These are phyloP conservation scores for Allium cepa DNA, from an alignment of 106 monocot genomes.

Conservation along the genomic window DNA sequence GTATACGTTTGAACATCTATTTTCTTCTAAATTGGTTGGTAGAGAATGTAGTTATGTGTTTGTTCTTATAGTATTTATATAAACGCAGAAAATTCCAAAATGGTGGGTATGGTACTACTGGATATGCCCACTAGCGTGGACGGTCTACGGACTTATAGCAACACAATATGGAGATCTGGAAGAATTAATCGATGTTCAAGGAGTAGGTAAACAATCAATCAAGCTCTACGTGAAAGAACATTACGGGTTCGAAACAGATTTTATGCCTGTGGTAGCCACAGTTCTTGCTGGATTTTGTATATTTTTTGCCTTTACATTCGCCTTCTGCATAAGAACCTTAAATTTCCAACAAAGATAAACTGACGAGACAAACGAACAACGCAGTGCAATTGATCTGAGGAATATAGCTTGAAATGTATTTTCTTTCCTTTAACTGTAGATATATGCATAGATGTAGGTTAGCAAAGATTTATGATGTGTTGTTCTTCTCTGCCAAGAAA, in stretches of 20 bases:
- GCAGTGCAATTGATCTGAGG: not conserved
- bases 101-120: conserved; percentile 99
- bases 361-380: not conserved
- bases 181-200: conserved; percentile 39
- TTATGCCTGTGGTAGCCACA: conserved; percentile 53
- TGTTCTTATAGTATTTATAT: not conserved
- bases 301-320: conserved; percentile 80
- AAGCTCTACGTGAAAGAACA: conserved; percentile 40
- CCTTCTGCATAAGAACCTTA: conserved; percentile 65
- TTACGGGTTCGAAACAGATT: conserved; percentile 59
- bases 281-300: conserved; percentile 54
- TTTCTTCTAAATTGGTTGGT: not conserved
- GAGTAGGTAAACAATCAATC: conserved; percentile 22
- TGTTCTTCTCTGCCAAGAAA: not conserved
- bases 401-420: not conserved
- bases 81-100: conserved; percentile 70
- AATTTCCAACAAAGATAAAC: conserved; percentile 83
- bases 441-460: not conserved
- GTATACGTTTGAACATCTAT: not conserved
- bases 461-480: not conserved
- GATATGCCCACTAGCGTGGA: conserved; percentile 93
- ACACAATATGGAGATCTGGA: conserved; percentile 75
- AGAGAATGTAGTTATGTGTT: not conserved
- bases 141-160: conserved; percentile 70
- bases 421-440: not conserved